Percentiles rank a stretch among this genome's conserved stretches.
Evolutionary conservation across 345 rosid species (phyloP).

Genomic region (Gossypium australe): DNA sequence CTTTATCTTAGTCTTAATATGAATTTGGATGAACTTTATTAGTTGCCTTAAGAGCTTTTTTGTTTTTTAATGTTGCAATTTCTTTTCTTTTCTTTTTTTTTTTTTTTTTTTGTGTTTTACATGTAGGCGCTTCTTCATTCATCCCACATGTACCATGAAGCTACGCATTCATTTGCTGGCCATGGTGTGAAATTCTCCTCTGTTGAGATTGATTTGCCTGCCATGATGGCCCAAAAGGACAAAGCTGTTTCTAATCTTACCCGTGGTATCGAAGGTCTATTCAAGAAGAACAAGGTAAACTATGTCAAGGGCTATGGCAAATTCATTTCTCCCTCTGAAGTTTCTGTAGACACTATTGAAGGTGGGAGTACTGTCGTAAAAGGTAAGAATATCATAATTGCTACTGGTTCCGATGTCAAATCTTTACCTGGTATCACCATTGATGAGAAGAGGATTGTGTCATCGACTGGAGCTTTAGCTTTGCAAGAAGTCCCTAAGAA

Average conservation of each 20-base stretch:
- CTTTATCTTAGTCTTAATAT: too few species aligned
- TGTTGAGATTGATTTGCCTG: slow-evolving; percentile 90
- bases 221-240: slow-evolving; percentile 96
- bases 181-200: slow-evolving; percentile 90
- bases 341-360: slow-evolving; percentile 78
- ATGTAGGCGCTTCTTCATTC: slow-evolving; percentile 96
- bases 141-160: slow-evolving; percentile 97
- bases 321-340: slow-evolving; percentile 77
- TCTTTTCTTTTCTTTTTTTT: neutral
- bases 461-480: slow-evolving; percentile 92
- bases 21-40: neutral
- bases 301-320: slow-evolving; percentile 96
- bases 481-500: slow-evolving; percentile 80
- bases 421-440: slow-evolving; percentile 91
- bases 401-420: slow-evolving; percentile 96
- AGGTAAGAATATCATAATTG: slow-evolving; percentile 87
- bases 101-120: neutral
- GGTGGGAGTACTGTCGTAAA: slow-evolving; percentile 73
- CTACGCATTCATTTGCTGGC: slow-evolving; percentile 69
- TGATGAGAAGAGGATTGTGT: slow-evolving; percentile 88
- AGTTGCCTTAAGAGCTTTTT: neutral
- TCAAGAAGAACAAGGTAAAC: slow-evolving; percentile 95
- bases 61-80: neutral
- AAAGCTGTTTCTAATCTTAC: slow-evolving; percentile 86
- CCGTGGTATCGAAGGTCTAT: slow-evolving; percentile 87